Evolutionary conservation across 1,139 yeast species (phyloP).

Genomic region (Blastobotrys malaysiensis): DNA sequence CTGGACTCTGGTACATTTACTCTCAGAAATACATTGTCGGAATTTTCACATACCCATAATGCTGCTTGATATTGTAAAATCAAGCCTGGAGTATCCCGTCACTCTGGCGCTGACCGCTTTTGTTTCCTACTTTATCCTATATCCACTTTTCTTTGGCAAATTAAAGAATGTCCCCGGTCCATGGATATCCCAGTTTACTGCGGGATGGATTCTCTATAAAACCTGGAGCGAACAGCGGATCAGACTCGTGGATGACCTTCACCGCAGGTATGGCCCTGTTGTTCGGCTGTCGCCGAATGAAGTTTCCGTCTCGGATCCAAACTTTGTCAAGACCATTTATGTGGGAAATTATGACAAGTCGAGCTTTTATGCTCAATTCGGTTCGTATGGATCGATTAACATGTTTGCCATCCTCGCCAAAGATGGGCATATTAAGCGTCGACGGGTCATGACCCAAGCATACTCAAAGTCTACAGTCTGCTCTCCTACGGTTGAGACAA

Average conservation of each 20-base stretch:
- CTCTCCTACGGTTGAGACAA: constrained; percentile 27
- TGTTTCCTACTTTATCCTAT: constrained; percentile 13
- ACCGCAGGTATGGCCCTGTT: constrained; percentile 52
- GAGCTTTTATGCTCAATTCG: constrained; percentile 55
- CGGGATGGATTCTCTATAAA: constrained; percentile 44
- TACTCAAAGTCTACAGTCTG: constrained; percentile 31
- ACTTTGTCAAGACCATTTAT: constrained; percentile 52
- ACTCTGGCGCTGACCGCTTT: background rate
- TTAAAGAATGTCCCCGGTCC: constrained; percentile 59
- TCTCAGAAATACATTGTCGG: no score
- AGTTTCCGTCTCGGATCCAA: constrained; percentile 52
- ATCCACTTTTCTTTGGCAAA: constrained; percentile 18
- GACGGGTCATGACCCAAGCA: constrained; percentile 22
- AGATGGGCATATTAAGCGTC: constrained; percentile 43
- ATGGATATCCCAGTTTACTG: constrained; percentile 43
- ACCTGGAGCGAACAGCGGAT: constrained; percentile 54
- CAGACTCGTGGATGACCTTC: constrained; percentile 45
- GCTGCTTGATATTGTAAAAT: background rate
- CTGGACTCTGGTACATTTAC: no score
- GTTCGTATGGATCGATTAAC: constrained; percentile 53
- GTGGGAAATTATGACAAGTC: constrained; percentile 55
- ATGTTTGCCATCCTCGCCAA: constrained; percentile 54
- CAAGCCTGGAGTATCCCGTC: background rate
- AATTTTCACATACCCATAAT: background rate
- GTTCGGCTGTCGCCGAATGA: constrained; percentile 60